Conservation (phyloP, 2,329 filamentous ascomycete species). For the Venturia carpophila region DNA sequence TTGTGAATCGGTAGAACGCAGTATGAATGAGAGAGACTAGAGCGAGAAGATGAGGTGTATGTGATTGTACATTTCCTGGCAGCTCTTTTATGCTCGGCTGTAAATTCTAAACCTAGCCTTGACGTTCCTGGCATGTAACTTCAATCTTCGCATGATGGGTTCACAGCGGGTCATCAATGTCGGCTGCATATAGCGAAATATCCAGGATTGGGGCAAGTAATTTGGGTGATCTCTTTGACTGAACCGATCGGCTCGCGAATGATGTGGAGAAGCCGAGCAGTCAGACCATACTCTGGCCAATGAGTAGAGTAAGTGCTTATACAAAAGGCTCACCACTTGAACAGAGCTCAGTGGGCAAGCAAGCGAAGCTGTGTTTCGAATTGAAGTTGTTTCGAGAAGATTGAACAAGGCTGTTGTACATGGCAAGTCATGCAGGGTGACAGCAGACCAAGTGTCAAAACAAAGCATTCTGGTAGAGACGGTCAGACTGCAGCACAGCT, state of each 20-base stretch:
- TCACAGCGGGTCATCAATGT: background rate
- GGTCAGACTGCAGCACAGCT: background rate
- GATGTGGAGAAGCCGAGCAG: background rate
- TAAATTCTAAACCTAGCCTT: background rate
- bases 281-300: background rate
- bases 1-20: background rate
- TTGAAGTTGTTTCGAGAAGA: conserved; percentile 5
- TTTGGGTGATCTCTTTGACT: background rate
- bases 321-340: background rate
- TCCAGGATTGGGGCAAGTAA: background rate
- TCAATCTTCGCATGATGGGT: background rate
- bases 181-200: background rate
- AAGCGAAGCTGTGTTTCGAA: background rate
- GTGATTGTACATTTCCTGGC: too few species aligned
- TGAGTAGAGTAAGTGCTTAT: background rate
- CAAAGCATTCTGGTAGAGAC: background rate
- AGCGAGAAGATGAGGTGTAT: too few species aligned
- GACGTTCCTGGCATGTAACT: background rate
- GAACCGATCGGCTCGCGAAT: background rate
- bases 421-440: background rate
- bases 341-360: background rate
- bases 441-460: conserved; percentile 1
- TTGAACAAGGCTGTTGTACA: background rate
- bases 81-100: background rate
- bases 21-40: background rate